phyloP scores from a whole-genome alignment of 345 rosid species.

The Rhodamnia rubescens region DNA sequence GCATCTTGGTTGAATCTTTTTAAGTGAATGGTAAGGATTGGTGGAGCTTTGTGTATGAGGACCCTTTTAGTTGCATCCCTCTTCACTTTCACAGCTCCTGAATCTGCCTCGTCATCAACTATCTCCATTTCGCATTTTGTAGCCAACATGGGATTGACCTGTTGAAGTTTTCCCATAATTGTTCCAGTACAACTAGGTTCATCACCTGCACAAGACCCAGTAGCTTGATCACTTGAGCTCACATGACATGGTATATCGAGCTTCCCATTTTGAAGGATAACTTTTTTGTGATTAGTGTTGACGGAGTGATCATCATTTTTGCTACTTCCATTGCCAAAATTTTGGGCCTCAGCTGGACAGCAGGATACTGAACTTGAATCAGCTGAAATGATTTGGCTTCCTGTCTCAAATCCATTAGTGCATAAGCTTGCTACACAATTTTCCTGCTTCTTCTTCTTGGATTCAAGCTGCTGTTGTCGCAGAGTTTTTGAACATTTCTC shows the following conservation, averaged over 20 bases:
- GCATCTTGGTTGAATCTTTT: constrained; percentile 93
- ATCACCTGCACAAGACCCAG: constrained; percentile 15
- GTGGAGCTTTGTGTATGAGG: constrained; percentile 68
- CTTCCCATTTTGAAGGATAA: neutral
- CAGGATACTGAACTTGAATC: constrained; percentile 4
- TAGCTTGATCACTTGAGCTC: constrained; percentile 6
- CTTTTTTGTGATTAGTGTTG: neutral
- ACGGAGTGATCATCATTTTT: neutral
- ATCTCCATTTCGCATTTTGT: constrained; percentile 27
- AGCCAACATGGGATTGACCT: constrained; percentile 12
- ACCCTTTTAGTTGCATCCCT: constrained; percentile 89
- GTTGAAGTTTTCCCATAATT: constrained; percentile 8
- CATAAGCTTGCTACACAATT: constrained; percentile 6
- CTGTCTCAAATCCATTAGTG: constrained; percentile 16
- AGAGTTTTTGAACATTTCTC: constrained; percentile 65
- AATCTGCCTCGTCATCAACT: constrained; percentile 28
- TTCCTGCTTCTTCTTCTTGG: constrained; percentile 23
- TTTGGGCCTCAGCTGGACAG: neutral
- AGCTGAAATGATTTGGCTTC: constrained; percentile 2
- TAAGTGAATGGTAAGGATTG: constrained; percentile 75
- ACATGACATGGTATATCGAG: neutral
- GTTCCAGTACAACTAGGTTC: constrained; percentile 12
- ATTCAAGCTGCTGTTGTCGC: constrained; percentile 11
- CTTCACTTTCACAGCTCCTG: constrained; percentile 45
- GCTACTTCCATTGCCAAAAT: constrained; percentile 16